Evolutionary conservation across 2,329 filamentous ascomycete genomes (phyloP), one percentile per base, ranked within the genome.

Genomic region (Trichoderma afroharzianum): DNA sequence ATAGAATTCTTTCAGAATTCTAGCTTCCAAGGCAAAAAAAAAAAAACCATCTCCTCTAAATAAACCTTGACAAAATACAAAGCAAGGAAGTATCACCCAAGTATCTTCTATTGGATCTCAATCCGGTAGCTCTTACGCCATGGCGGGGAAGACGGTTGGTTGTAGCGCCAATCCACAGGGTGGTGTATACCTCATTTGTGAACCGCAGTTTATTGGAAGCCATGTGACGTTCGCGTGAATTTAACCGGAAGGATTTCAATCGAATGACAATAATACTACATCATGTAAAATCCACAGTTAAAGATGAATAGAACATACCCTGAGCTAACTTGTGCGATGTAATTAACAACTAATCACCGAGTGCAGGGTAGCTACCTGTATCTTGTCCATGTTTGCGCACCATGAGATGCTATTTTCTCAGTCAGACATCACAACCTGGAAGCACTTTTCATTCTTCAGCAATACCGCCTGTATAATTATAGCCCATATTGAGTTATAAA

Each of bases 111-210:
- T 2, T 21, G 6, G 1, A 47, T 24, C 11, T 24, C 21, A n/a
- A n/a, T n/a, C n/a, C n/a, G n/a, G n/a, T 5, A 24, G 47, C 21
- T 24, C 5, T 24, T 21, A 12, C 47, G 47, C 21, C 6, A 53
- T 24, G 47, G 47, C 47, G 47, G 47, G 47, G 47, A 53, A 53
- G 47, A 50, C 11, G n/a, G n/a, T 0, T 0, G 43, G n/a, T 24
- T 24, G 2, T 2, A 24, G 1, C 9, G 14, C 6, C 0, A 2
- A n/a, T 21, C 2, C 11, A n/a, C 3, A n/a, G 5, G 1, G 9
- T 53, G 47, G 47, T 53, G 47, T 24, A 21, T 12, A 53, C 21
- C n/a, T 53, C 47, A 53, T 53, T 53, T 53, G 21, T 14, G 47
- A 53, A 24, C 1, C 8, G 21, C 21, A 24, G n/a, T 24, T 24